Base-by-base conservation (phyloP, 2,329 filamentous ascomycete genomes). In the Epichloe scottii region DNA sequence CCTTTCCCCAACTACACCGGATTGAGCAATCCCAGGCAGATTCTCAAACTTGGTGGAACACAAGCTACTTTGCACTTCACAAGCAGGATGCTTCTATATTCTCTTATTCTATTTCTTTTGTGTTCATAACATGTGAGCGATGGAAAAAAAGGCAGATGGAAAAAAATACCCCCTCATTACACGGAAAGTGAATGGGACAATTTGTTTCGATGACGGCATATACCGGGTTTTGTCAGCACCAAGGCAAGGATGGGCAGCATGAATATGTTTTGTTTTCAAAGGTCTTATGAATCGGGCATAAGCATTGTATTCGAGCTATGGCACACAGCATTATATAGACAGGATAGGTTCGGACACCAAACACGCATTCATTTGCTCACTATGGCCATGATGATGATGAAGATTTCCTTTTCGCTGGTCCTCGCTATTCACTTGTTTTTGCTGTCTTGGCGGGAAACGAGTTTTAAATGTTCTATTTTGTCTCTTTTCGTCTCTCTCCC, bases 241-340 rank as follows among this genome's bases (percentile, higher is more conserved):
- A 33, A 15, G 40, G 35, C 26, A 42, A 33, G 37, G 40, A 48
- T 5, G 26, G 17, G 38, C 41, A 48, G 51, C 43, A 50, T 52
- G 39, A 41, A 49, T 39, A 47, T 48, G 35, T 51, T 51, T 53
- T 55, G 52, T 50, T 48, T 47, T 46, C 46, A 50, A 23, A 10
- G n/a, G 6, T n/a, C n/a, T 14, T 10, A 41, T 34, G 43, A 42
- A 21, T 39, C 10, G 33, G 45, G 50, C 30, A 38, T 39, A 19
- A 19, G 47, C 42, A 49, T 52, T 14, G n/a, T 35, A 37, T 45
- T 34, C 26, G 41, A 17, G 33, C 17, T 38, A 46, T 46, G 38
- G 17, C 50, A 46, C 34, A 23, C 5, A 19, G 51, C 47, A 46
- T 46, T 38, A 26, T 47, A 47, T 52, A 52, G 51, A 52, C 15